Evolutionary conservation across 257 asterid genomes (phyloP).

Genomic region (Przewalskia tangutica): DNA sequence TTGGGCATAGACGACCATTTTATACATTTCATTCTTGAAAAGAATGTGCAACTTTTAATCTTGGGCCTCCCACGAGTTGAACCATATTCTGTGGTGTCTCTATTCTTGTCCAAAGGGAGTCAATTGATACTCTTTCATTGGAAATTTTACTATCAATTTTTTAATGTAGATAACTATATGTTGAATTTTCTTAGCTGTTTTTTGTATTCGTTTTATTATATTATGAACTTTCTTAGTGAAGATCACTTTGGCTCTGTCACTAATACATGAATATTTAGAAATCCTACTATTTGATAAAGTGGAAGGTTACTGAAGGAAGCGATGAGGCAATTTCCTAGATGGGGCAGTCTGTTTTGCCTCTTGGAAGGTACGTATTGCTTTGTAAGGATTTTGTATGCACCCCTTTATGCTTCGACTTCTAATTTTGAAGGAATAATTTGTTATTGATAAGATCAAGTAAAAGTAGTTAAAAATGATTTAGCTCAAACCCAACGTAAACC

Average conservation of each 20-base stretch:
- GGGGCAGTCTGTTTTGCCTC: background rate
- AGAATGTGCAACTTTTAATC: background rate
- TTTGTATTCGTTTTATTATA: no score
- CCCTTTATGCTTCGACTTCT: background rate
- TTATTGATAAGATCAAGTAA: background rate
- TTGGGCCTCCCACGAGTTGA: background rate
- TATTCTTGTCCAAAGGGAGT: no score
- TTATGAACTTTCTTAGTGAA: no score
- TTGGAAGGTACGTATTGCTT: background rate
- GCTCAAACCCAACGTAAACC: background rate
- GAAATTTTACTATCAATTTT: no score
- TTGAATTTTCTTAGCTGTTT: no score
- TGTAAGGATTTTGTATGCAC: background rate
- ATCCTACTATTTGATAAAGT: background rate
- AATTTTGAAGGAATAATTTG: background rate
- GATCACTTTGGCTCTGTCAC: no score
- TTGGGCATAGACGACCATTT: no score
- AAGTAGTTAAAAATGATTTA: background rate
- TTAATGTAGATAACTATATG: no score
- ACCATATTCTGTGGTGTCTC: background rate
- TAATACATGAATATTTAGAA: no score
- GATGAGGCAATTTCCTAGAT: background rate
- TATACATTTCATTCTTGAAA: no score
- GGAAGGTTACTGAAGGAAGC: background rate
- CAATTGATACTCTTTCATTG: no score